These are phyloP conservation scores for Fusarium penzigii DNA, from an alignment of 2,329 filamentous ascomycete species.

Conservation along the genomic window DNA sequence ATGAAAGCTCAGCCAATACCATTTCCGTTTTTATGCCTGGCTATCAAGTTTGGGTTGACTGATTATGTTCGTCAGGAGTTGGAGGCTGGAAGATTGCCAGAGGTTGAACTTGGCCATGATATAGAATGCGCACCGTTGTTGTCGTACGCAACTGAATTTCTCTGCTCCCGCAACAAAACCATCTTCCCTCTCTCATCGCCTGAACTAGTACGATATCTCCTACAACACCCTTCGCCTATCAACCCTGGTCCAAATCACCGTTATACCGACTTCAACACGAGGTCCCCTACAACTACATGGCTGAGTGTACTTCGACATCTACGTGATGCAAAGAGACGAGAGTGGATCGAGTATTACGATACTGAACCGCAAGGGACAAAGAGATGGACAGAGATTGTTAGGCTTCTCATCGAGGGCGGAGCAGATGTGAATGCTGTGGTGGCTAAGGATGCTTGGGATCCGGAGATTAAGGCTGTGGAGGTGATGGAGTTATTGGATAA, in stretches of 20 bases:
- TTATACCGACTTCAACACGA: slow-evolving; percentile 26
- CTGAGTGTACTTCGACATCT: slow-evolving; percentile 32
- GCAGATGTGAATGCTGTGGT: slow-evolving; percentile 31
- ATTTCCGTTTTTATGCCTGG: slow-evolving; percentile 34
- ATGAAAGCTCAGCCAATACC: slow-evolving; percentile 31
- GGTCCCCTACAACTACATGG: slow-evolving; percentile 30
- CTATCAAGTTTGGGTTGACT: slow-evolving; percentile 35
- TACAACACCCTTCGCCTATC: slow-evolving; percentile 13
- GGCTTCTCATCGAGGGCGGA: slow-evolving; percentile 27
- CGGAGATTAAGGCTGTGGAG: slow-evolving; percentile 28
- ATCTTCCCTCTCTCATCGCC: slow-evolving; percentile 37
- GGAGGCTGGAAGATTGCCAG: not conserved
- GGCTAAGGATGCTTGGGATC: slow-evolving; percentile 31
- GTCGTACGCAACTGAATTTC: slow-evolving; percentile 35
- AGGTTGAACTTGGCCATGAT: not conserved
- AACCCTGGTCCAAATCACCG: slow-evolving; percentile 21
- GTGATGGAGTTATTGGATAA: slow-evolving; percentile 31
- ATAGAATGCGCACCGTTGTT: slow-evolving; percentile 31
- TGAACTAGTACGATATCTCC: slow-evolving; percentile 26
- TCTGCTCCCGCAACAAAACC: slow-evolving; percentile 36
- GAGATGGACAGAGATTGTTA: slow-evolving; percentile 33
- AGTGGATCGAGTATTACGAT: slow-evolving; percentile 35
- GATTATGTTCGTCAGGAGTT: slow-evolving; percentile 30
- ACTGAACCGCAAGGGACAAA: slow-evolving; percentile 25
- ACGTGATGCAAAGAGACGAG: slow-evolving; percentile 31